Evolutionary conservation across 2,329 filamentous ascomycete genomes (phyloP).

Genomic region (Cyphellophora attinorum): DNA sequence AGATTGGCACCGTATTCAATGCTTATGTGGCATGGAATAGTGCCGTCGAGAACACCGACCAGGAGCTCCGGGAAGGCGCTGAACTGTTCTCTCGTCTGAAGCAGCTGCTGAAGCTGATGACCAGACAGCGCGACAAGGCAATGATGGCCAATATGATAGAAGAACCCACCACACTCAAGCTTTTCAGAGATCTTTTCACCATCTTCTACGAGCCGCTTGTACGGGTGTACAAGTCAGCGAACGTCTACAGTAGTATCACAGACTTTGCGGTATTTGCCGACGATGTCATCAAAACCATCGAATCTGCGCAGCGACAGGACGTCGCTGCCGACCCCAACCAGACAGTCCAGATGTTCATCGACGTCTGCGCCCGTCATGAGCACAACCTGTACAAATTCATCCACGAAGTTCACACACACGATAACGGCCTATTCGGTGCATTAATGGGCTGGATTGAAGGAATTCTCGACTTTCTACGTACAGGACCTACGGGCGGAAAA

Average conservation of each 20-base stretch:
- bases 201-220: slow-evolving; percentile 99
- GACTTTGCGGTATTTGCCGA: slow-evolving; percentile 91
- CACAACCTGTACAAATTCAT: slow-evolving; percentile 99
- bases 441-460: slow-evolving; percentile 96
- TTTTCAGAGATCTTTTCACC: slow-evolving; percentile 86
- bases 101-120: slow-evolving; percentile 85
- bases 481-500: slow-evolving; percentile 75
- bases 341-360: slow-evolving; percentile 96
- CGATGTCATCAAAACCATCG: slow-evolving; percentile 76
- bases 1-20: slow-evolving; percentile 81
- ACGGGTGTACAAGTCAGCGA: slow-evolving; percentile 95
- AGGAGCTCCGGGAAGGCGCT: slow-evolving; percentile 79
- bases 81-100: slow-evolving; percentile 92
- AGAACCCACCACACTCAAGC: slow-evolving; percentile 90
- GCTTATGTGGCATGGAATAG: slow-evolving; percentile 94
- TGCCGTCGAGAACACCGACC: slow-evolving; percentile 82
- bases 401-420: slow-evolving; percentile 92
- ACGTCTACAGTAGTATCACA: slow-evolving; percentile 94
- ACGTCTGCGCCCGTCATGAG: slow-evolving; percentile 88
- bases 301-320: slow-evolving; percentile 61
- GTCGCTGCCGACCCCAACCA: slow-evolving; percentile 93
- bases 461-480: slow-evolving; percentile 84
- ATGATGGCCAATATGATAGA: slow-evolving; percentile 97
- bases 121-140: slow-evolving; percentile 82
- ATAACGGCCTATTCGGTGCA: slow-evolving; percentile 91